Base-by-base conservation (phyloP, 352 stramenopile genomes). In the Pythium chondricola region DNA sequence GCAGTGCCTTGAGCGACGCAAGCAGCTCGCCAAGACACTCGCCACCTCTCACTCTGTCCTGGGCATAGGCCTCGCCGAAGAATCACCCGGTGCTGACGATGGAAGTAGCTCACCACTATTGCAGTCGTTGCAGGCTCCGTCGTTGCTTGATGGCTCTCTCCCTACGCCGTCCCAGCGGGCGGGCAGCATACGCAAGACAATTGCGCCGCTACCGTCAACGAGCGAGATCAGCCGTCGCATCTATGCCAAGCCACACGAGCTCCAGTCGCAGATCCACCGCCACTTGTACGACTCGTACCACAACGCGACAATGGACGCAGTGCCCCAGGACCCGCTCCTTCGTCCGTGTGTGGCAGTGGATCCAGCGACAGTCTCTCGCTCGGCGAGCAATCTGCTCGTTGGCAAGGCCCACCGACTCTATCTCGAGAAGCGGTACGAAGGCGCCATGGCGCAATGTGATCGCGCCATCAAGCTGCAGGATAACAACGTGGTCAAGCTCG, bases 331-430 rank as follows among this genome's bases (percentile, higher is more conserved):
- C 25, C 78, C 74, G 7, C 37, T 89, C 16, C 35, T 89, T 14
- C 67, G 83, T 30, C 74, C 83, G 17, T 89, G 74, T 36, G 45
- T 89, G 4, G 74, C 66, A 2, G 72, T 89, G 25, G 69, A 87
- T 33, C 78, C 71, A 18, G 64, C 66, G 11, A 44, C 35, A 8
- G 42, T 69, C 6, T 71, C 50, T 2, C 43, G 46, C n/a, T 58
- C 71, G 13, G 66, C 65, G 17, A 63, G 52, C 38, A 58, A 76
- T 36, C 50, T 81, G 24, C 44, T 77, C 22, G 62, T 85, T 0
- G 52, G 61, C 6, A 87, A 85, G 25, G 74, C 71, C 3, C 83
- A 73, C 35, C 56, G 71, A 27, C 31, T 87, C 25, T 89, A 71
- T 50, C 53, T 67, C 24, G 74, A 89, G 43, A 54, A 75, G 47